Percentiles rank a stretch among this genome's conserved stretches.
phyloP scores from a whole-genome alignment of 176 grass and related monocot genomes.

The Triticum aestivum region IWGSC_CS_RefSeq_v2.1 NC_057810.1:665559279-665559778 shows the following conservation, averaged over 20 bases:
- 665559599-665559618: conserved; percentile 3
- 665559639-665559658: conserved; percentile 1
- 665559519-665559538: conserved; percentile 92
- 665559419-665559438: conserved; percentile 84
- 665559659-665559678: conserved; percentile 79
- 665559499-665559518: conserved; percentile 89
- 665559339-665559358: conserved; percentile 42
- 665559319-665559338: not conserved
- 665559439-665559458: conserved; percentile 93
- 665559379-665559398: conserved; percentile 92
- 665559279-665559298: not conserved
- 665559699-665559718: conserved; percentile 87
- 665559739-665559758: conserved; percentile 95
- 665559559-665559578: conserved; percentile 88
- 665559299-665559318: not conserved
- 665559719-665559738: conserved; percentile 95
- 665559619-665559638: not conserved
- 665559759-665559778: conserved; percentile 98
- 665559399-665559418: conserved; percentile 84
- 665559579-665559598: not conserved
- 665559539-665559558: conserved; percentile 84
- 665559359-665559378: conserved; percentile 95
- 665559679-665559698: conserved; percentile 81
- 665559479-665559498: conserved; percentile 84
- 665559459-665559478: conserved; percentile 98